phyloP scores from a whole-genome alignment of 345 rosid species.

The Physaria fendleri region DNA sequence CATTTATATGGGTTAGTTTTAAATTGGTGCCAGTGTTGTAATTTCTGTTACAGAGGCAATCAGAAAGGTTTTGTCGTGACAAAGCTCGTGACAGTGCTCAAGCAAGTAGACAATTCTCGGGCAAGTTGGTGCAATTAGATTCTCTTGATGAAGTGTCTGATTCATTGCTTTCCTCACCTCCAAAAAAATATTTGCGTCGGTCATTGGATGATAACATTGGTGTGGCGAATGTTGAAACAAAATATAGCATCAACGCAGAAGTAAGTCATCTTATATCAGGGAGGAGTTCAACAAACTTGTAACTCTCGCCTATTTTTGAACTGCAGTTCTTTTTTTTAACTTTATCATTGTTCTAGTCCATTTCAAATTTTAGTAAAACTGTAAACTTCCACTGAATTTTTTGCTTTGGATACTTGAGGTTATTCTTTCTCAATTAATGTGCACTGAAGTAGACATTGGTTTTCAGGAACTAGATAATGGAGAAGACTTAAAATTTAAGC shows the following conservation, averaged over 20 bases:
- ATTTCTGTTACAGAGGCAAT: constrained; percentile 56
- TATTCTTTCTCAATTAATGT: constrained; percentile 5
- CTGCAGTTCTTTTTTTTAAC: background rate
- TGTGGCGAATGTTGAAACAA: constrained; percentile 80
- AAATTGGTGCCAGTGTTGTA: constrained; percentile 7
- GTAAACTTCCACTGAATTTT: background rate
- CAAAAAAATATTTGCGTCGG: constrained; percentile 38
- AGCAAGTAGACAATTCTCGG: constrained; percentile 47
- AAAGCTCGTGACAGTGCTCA: constrained; percentile 57
- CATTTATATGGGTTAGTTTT: constrained; percentile 2
- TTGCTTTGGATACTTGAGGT: background rate
- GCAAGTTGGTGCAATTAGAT: constrained; percentile 45
- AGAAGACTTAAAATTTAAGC: constrained; percentile 65
- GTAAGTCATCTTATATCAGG: constrained; percentile 54
- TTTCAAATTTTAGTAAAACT: constrained; percentile 2
- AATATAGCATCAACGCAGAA: constrained; percentile 59
- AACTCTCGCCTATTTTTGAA: constrained; percentile 32
- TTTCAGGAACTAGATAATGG: constrained; percentile 52
- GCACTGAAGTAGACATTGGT: background rate
- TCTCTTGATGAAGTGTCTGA: constrained; percentile 57
- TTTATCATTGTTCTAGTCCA: constrained; percentile 14
- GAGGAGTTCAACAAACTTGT: constrained; percentile 38
- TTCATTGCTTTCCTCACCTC: constrained; percentile 32
- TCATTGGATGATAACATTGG: constrained; percentile 56
- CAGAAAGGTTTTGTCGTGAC: constrained; percentile 60